A percentile compares a stretch with the other conserved stretches of the same genome.
Conservation (phyloP, 305 asterid genomes). For the Nicotiana rustica region DNA sequence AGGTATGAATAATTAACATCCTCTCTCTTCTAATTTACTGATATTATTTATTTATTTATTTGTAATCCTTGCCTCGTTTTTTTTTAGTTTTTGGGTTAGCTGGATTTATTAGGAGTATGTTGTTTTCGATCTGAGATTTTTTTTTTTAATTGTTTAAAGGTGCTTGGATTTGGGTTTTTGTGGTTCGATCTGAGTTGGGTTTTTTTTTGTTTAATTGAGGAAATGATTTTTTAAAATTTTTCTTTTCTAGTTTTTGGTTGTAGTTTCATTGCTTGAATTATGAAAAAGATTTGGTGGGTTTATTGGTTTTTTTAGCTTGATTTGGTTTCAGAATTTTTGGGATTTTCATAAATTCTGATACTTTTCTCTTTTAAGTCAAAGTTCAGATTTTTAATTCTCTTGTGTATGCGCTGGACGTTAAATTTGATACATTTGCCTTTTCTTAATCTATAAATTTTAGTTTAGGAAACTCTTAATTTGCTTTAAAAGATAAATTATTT, state of each 20-base stretch:
- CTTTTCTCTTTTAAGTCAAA: not conserved
- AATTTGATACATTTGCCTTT: not conserved
- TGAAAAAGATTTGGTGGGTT: not conserved
- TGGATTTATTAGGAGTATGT: not conserved
- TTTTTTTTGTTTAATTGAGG: slow-evolving; percentile 11
- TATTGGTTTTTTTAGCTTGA: not conserved
- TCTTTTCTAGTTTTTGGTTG: not conserved
- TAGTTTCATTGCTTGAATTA: not conserved
- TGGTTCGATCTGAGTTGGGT: not conserved
- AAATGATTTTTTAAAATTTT: not conserved
- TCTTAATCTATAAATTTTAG: not conserved
- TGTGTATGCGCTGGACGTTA: not conserved
- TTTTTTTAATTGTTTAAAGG: not conserved
- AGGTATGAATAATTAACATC: slow-evolving; percentile 3
- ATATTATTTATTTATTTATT: not conserved
- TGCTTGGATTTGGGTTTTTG: not conserved
- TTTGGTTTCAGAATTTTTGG: not conserved
- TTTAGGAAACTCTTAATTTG: not conserved
- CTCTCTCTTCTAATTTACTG: not conserved
- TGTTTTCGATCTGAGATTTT: not conserved
- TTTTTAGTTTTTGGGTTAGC: not conserved
- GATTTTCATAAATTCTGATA: not conserved
- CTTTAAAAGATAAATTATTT: not conserved
- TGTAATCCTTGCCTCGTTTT: not conserved
- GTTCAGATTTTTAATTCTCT: not conserved